Conservation (phyloP, 495 filamentous ascomycete genomes). For the Penicillium mononematosum region DNA sequence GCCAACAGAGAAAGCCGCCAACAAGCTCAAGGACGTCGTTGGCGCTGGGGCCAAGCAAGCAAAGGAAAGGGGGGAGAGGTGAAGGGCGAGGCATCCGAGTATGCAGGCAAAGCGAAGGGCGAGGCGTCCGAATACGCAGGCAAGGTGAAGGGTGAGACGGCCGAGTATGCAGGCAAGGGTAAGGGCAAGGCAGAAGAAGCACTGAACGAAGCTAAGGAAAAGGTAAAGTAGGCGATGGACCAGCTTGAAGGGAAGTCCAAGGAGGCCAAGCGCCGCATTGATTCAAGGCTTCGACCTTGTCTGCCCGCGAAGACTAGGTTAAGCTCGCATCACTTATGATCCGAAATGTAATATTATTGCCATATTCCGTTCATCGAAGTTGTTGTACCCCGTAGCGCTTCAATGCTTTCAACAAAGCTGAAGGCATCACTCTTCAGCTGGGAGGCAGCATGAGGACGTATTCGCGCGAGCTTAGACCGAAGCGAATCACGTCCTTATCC, state of each 20-base stretch:
- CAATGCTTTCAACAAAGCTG: background rate
- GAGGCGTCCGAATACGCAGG: conserved; percentile 42
- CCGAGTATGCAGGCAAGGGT: conserved; percentile 40
- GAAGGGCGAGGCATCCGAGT: conserved; percentile 43
- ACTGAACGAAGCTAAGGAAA: conserved; percentile 41
- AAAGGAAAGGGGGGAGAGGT: conserved; percentile 34
- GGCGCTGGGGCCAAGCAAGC: conserved; percentile 35
- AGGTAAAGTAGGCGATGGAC: conserved; percentile 37
- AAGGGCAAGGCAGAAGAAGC: conserved; percentile 45
- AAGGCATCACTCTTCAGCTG: conserved; percentile 4
- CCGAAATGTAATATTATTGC: conserved; percentile 14
- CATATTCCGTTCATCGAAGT: background rate
- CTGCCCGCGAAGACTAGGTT: background rate
- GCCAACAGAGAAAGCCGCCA: conserved; percentile 44
- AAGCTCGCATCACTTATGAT: background rate
- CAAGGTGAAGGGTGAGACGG: conserved; percentile 42
- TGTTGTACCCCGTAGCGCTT: background rate
- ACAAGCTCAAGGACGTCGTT: conserved; percentile 42
- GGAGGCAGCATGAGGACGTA: conserved; percentile 75
- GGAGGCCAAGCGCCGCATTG: conserved; percentile 35
- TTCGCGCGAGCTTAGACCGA: conserved; percentile 83
- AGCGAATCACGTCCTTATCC: conserved; percentile 84
- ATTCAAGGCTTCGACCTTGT: conserved; percentile 12
- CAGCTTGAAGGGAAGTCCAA: conserved; percentile 43
- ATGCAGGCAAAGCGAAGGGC: conserved; percentile 42